Evolutionary conservation across 257 asterid genomes (phyloP).

Genomic region (Penstemon eatonii): DNA sequence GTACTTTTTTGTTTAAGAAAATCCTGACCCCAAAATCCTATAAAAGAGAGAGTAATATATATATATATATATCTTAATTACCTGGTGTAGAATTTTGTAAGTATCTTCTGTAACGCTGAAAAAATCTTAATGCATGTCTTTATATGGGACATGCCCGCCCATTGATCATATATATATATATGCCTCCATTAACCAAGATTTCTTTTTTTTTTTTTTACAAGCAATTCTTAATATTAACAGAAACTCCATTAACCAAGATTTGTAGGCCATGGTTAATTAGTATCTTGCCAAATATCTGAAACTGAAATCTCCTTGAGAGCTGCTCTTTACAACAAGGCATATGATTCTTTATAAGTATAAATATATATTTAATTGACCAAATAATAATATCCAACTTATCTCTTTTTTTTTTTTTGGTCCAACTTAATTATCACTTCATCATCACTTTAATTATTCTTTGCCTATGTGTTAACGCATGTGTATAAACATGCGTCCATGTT

Average conservation of each 20-base stretch:
- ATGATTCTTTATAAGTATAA: constrained; percentile 13
- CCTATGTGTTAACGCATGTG: too few species aligned
- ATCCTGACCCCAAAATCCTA: constrained; percentile 31
- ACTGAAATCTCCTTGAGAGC: constrained; percentile 26
- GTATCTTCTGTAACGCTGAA: constrained; percentile 13
- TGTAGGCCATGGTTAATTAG: constrained; percentile 25
- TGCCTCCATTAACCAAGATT: too few species aligned
- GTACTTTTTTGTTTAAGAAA: constrained; percentile 48
- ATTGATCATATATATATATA: neutral
- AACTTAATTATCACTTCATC: too few species aligned
- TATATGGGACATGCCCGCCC: neutral
- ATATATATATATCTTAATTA: neutral
- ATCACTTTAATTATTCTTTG: too few species aligned
- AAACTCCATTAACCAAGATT: constrained; percentile 30
- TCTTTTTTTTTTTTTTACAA: too few species aligned
- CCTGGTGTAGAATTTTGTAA: neutral
- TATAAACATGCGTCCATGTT: too few species aligned
- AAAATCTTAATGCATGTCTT: neutral
- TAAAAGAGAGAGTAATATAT: neutral
- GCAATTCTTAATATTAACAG: neutral
- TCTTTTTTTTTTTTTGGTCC: neutral
- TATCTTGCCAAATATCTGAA: constrained; percentile 37
- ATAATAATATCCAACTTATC: neutral
- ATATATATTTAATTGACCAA: neutral
- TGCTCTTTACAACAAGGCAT: constrained; percentile 33